Evolutionary conservation across 139 green algal genomes (phyloP).

Genomic region (Chlamydomonas schloesseri): DNA sequence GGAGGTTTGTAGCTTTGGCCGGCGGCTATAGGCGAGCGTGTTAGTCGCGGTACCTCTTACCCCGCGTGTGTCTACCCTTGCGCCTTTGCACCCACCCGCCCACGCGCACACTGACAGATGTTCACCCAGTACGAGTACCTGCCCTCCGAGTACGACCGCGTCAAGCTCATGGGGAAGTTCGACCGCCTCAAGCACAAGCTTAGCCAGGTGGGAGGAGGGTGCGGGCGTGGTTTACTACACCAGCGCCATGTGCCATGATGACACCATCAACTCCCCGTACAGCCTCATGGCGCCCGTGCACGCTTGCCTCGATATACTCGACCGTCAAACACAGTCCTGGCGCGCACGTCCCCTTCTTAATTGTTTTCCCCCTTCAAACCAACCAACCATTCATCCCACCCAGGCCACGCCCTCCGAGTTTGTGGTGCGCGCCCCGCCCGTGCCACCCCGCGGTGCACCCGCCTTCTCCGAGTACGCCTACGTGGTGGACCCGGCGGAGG

Average conservation of each 20-base stretch:
- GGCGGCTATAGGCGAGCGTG: no score
- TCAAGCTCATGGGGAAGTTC: constrained; percentile 35
- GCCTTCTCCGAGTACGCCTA: constrained; percentile 58
- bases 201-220: constrained; percentile 32
- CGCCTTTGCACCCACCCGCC: neutral
- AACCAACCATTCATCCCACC: no score
- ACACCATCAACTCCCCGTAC: no score
- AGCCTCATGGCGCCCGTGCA: no score
- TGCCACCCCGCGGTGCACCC: constrained; percentile 27
- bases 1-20: no score
- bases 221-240: neutral
- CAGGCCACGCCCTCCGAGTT: constrained; percentile 45
- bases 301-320: no score
- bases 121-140: constrained; percentile 59
- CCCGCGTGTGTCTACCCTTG: no score
- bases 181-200: constrained; percentile 48
- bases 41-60: no score
- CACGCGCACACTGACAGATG: constrained; percentile 21
- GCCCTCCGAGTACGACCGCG: constrained; percentile 55
- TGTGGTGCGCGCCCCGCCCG: constrained; percentile 46
- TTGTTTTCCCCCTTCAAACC: no score
- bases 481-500: constrained; percentile 9
- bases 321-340: no score
- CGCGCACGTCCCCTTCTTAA: no score
- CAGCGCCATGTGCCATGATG: no score